Evolutionary conservation across 768 basidiomycete species (phyloP), one percentile per base, ranked within the genome.

Genomic region (Suillus cothurnatus): DNA sequence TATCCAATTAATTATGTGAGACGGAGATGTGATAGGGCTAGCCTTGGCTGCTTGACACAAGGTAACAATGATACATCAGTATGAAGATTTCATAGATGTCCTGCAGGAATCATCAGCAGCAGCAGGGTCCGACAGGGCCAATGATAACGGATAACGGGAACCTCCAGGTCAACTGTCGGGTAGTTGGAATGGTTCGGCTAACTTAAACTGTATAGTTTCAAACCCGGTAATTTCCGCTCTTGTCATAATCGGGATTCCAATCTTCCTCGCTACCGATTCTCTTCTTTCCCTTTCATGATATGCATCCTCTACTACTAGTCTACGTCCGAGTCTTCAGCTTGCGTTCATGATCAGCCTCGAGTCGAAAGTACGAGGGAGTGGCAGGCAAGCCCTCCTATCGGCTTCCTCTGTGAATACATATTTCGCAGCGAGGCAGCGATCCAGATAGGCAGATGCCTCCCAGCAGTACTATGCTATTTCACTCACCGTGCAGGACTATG

Each of bases 291-390:
- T 41, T 59, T 41, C 58, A 38, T 58, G 57, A 39, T 39, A 32
- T 31, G 14, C 21, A 55, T 15, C 15, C 56, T 38, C 34, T 26
- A 38, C 56, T 57, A 39, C 7, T 9, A 43, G 21, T 43, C 21
- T 43, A 36, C 23, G n/a, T 21, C 53, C 36, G 4, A 26, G 38
- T 39, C 17, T 38, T 23, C 23, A 17, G 39, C 36, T 39, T 14
- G 49, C 28, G 56, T 49, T 34, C 36, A 50, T 41, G 50, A 34
- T 67, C 65, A 15, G 43, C 64, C 32, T 66, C 65, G 65, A 67
- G 65, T 50, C 65, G 65, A 19, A 67, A 47, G 64, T 19, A 66
- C 65, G 65, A 66, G 65, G 65, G 64, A 55, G 60, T 15, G 62
- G 39, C 52, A 15, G 26, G 28, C 26, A 14, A 8, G 43, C 26